phyloP scores from a whole-genome alignment of 2,329 filamentous ascomycete species.

The Aspergillus luchuensis region DNA sequence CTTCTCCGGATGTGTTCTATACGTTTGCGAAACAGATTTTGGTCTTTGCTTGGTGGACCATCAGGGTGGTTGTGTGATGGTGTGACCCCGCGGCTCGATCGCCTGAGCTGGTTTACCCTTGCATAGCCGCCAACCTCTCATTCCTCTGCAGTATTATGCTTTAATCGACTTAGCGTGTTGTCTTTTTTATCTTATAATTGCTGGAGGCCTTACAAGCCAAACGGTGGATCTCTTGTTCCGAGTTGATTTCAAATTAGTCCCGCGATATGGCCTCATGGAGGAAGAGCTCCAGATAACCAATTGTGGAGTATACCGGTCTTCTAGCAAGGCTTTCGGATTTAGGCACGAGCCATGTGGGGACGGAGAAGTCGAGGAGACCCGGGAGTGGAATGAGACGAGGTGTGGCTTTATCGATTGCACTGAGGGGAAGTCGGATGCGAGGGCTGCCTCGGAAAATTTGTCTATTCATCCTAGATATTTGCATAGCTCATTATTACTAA shows the following conservation, averaged over 20 bases:
- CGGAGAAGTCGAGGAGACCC: neutral
- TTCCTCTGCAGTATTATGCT: constrained; percentile 20
- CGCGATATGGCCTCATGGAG: constrained; percentile 6
- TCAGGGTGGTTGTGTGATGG: constrained; percentile 14
- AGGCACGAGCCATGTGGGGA: neutral
- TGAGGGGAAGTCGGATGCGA: constrained; percentile 14
- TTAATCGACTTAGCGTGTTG: constrained; percentile 29
- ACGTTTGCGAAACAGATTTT: constrained; percentile 27
- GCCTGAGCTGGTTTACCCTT: constrained; percentile 5
- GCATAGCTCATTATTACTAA: constrained; percentile 25
- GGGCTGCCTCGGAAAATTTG: constrained; percentile 22
- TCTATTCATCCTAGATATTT: constrained; percentile 27
- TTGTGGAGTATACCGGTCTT: constrained; percentile 16
- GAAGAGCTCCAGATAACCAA: constrained; percentile 7
- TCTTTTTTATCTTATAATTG: constrained; percentile 21
- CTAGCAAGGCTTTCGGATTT: constrained; percentile 5
- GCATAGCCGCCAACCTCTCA: constrained; percentile 2
- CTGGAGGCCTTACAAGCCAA: constrained; percentile 15
- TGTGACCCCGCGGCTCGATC: constrained; percentile 17
- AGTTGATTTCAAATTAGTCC: constrained; percentile 15
- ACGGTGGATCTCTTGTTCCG: constrained; percentile 14
- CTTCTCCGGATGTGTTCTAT: constrained; percentile 29
- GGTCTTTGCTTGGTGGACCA: constrained; percentile 16
- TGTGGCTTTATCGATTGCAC: constrained; percentile 14
- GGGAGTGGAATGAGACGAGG: constrained; percentile 8